These are phyloP conservation scores for Ormosia emarginata DNA, from an alignment of 306 rosid genomes.

Conservation along the genomic window DNA sequence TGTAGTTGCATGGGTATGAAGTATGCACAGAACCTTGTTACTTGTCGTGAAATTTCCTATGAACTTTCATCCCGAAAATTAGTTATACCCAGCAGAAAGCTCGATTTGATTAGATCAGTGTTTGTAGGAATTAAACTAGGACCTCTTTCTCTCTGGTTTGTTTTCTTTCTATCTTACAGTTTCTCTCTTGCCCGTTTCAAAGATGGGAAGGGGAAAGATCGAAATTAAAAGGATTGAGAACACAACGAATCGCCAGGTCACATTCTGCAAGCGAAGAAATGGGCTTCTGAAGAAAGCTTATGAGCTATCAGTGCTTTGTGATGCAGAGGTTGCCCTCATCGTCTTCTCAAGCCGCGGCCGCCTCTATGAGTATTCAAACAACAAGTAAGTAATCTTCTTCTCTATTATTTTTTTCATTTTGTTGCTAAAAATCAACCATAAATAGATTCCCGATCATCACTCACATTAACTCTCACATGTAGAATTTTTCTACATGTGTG, in stretches of 20 bases:
- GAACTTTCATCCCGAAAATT: background rate
- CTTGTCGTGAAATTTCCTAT: background rate
- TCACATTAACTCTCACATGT: too few species aligned
- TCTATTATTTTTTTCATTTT: background rate
- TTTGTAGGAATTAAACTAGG: background rate
- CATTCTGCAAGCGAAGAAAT: constrained; percentile 93
- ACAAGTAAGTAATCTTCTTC: constrained; percentile 40
- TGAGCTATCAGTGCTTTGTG: constrained; percentile 90
- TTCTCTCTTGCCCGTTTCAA: background rate
- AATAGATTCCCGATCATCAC: background rate
- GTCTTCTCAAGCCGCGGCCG: constrained; percentile 94
- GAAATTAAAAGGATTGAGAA: constrained; percentile 96
- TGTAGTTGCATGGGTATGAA: background rate
- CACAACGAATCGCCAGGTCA: constrained; percentile 85
- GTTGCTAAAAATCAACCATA: background rate
- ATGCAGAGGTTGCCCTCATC: constrained; percentile 86
- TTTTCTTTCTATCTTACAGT: background rate
- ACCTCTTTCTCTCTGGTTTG: background rate
- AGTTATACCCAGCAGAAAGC: background rate
- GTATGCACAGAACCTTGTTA: background rate
- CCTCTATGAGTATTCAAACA: constrained; percentile 83
- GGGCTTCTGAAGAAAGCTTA: constrained; percentile 92
- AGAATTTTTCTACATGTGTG: too few species aligned
- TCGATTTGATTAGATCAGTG: constrained; percentile 10
- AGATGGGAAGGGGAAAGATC: constrained; percentile 92